Conservation (phyloP, 352 stramenopile species). For the Phytophthora colocasiae region DNA sequence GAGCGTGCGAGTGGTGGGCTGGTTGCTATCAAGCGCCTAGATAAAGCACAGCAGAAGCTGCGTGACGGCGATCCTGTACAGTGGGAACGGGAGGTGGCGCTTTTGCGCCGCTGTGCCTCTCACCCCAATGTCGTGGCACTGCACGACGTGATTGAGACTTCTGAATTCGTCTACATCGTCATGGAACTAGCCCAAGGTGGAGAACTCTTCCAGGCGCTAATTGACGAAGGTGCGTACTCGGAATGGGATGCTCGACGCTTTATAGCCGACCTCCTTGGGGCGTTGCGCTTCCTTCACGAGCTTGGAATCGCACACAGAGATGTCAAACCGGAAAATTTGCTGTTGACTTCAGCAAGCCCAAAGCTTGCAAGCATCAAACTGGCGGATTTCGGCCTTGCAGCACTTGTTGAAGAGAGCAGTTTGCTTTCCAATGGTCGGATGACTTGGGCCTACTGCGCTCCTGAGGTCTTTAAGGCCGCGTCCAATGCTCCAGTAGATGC, state of each 20-base stretch:
- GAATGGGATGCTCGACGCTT: constrained; percentile 72
- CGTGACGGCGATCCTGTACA: constrained; percentile 19
- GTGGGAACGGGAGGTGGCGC: constrained; percentile 60
- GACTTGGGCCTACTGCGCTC: constrained; percentile 71
- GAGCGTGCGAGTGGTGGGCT: constrained; percentile 38
- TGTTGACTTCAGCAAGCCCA: constrained; percentile 76
- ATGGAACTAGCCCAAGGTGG: constrained; percentile 67
- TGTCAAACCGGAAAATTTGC: constrained; percentile 88
- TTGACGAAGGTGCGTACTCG: constrained; percentile 77
- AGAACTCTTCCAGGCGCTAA: constrained; percentile 77
- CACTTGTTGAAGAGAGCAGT: constrained; percentile 54
- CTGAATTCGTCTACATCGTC: constrained; percentile 59
- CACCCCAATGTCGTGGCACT: constrained; percentile 70
- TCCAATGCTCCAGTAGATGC: constrained; percentile 5
- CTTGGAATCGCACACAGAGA: constrained; percentile 75
- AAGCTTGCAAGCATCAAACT: constrained; percentile 81
- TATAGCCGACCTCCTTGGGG: constrained; percentile 55
- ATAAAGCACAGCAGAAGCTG: constrained; percentile 37
- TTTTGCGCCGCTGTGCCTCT: constrained; percentile 54
- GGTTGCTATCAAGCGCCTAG: constrained; percentile 74
- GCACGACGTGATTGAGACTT: constrained; percentile 59
- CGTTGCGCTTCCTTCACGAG: constrained; percentile 72
- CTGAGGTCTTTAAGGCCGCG: constrained; percentile 60
- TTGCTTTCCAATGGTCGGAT: constrained; percentile 57
- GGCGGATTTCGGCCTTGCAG: constrained; percentile 87